Conservation (phyloP, 2,329 filamentous ascomycete genomes). For the Alternaria sp. region DNA sequence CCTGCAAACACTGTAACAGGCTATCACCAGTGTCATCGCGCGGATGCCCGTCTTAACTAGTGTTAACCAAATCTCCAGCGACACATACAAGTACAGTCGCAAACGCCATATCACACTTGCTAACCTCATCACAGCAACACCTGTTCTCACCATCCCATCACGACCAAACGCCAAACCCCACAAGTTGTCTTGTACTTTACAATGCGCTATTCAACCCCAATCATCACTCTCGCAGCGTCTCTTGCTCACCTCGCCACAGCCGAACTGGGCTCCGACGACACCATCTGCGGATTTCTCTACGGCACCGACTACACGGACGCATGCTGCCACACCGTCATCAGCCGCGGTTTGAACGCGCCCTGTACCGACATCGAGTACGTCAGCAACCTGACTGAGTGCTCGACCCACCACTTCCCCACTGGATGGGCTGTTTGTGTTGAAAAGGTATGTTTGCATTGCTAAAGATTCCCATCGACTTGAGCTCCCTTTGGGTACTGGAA, state of each 20-base stretch:
- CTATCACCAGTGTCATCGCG: too few species aligned
- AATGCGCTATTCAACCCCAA: not conserved
- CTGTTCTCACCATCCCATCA: too few species aligned
- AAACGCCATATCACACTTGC: not conserved
- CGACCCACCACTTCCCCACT: too few species aligned
- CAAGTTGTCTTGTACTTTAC: not conserved
- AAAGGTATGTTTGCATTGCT: too few species aligned
- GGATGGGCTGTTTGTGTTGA: too few species aligned
- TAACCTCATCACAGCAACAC: not conserved
- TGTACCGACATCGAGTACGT: not conserved
- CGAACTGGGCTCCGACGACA: not conserved
- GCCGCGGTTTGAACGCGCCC: too few species aligned
- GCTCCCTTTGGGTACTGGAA: fast-evolving
- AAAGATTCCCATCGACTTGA: too few species aligned
- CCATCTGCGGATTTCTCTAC: not conserved
- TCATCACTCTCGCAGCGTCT: not conserved
- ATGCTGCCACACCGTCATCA: too few species aligned
- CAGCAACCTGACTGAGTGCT: not conserved
- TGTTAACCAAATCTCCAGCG: too few species aligned
- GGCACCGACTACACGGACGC: not conserved
- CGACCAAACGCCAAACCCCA: too few species aligned
- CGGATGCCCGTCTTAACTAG: fast-evolving
- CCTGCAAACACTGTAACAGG: too few species aligned
- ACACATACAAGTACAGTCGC: not conserved
- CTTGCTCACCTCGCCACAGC: not conserved